Evolutionary conservation across 2,329 filamentous ascomycete genomes (phyloP).

Genomic region (Aspergillus sp.): DNA sequence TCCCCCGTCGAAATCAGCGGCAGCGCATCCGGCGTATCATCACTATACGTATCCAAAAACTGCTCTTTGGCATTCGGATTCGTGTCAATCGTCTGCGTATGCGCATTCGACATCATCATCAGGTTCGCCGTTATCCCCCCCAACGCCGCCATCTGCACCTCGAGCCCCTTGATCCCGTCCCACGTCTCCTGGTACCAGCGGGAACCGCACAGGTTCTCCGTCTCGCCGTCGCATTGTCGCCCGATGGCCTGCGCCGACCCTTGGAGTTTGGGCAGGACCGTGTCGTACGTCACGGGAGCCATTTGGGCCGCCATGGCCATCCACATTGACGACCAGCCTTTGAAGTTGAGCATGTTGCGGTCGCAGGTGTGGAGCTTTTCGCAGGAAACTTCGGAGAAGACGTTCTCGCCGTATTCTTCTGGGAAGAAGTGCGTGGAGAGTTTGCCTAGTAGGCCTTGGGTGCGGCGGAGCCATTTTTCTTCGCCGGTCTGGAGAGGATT

Average conservation of each 20-base stretch:
- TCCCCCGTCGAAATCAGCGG: constrained; percentile 30
- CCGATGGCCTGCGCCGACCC: constrained; percentile 63
- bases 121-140: constrained; percentile 30
- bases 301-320: constrained; percentile 63
- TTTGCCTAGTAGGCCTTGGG: constrained; percentile 59
- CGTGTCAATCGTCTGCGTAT: constrained; percentile 48
- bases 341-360: constrained; percentile 72
- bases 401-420: constrained; percentile 45
- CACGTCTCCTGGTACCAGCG: constrained; percentile 40
- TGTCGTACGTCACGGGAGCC: constrained; percentile 59
- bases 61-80: constrained; percentile 41
- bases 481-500: constrained; percentile 32
- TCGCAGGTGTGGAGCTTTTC: constrained; percentile 65
- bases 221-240: constrained; percentile 62
- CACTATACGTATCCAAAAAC: constrained; percentile 17
- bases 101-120: constrained; percentile 21
- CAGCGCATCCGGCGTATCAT: constrained; percentile 14
- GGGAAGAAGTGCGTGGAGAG: constrained; percentile 53
- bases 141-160: constrained; percentile 41
- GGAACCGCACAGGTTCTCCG: constrained; percentile 60
- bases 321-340: constrained; percentile 68
- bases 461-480: constrained; percentile 58
- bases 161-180: constrained; percentile 37
- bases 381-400: constrained; percentile 69
- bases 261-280: constrained; percentile 61